A percentile compares a stretch with the other conserved stretches of the same genome.
phyloP scores from a whole-genome alignment of 2,329 filamentous ascomycete species.

The Coniochaeta sp. region DNA sequence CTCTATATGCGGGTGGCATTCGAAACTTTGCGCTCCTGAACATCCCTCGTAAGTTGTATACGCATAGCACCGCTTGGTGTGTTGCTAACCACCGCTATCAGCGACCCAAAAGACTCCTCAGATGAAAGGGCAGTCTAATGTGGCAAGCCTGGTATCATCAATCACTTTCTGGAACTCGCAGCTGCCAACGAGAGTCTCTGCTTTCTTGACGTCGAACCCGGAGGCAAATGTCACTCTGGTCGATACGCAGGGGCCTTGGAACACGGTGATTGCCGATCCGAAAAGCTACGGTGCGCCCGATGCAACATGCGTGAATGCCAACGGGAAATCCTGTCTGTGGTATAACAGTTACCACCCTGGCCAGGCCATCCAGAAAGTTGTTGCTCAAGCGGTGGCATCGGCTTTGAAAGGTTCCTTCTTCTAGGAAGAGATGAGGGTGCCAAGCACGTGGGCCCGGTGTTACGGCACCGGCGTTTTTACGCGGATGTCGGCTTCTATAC shows the following conservation, averaged over 20 bases:
- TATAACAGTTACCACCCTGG: slow-evolving; percentile 8
- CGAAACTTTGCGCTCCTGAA: slow-evolving; percentile 7
- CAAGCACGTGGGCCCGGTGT: neutral
- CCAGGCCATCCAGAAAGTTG: slow-evolving; percentile 4
- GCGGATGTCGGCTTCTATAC: neutral
- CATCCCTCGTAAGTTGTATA: slow-evolving; percentile 4
- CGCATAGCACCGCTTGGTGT: neutral
- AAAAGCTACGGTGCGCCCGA: slow-evolving; percentile 9
- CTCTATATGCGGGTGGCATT: slow-evolving; percentile 3
- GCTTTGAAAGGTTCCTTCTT: slow-evolving; percentile 5
- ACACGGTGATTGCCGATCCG: slow-evolving; percentile 7
- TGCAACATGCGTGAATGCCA: slow-evolving; percentile 5
- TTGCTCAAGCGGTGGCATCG: neutral
- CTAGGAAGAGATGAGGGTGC: neutral
- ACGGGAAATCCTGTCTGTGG: slow-evolving; percentile 8
- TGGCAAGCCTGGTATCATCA: slow-evolving; percentile 3
- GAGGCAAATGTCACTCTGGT: slow-evolving; percentile 6
- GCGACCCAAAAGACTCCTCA: slow-evolving; percentile 5
- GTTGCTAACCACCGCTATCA: neutral
- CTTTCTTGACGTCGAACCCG: slow-evolving; percentile 6
- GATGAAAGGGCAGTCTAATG: slow-evolving; percentile 3
- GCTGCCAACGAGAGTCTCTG: slow-evolving; percentile 4
- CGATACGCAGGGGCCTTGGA: slow-evolving; percentile 5
- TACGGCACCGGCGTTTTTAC: neutral
- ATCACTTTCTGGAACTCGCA: slow-evolving; percentile 7